These are phyloP conservation scores for Podila verticillata DNA, from an alignment of 192 early-diverging fungal genomes.

Conservation along the genomic window DNA sequence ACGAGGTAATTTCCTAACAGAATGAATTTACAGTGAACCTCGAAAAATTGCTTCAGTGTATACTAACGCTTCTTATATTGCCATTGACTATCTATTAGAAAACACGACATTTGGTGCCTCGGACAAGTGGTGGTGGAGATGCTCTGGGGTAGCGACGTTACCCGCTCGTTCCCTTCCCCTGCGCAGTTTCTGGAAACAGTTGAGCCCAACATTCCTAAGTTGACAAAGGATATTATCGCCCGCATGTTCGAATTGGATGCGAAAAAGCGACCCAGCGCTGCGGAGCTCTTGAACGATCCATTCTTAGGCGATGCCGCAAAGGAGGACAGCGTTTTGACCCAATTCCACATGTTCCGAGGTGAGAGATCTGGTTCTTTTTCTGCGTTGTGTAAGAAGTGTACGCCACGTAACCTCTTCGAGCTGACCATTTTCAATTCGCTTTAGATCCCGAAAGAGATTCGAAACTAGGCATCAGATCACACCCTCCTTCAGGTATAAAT, in stretches of 20 bases:
- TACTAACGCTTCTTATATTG: constrained; percentile 1
- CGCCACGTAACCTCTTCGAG: not conserved
- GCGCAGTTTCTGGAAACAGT: constrained; percentile 60
- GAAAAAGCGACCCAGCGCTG: constrained; percentile 74
- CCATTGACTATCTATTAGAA: constrained; percentile 28
- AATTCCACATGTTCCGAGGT: constrained; percentile 56
- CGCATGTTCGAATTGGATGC: constrained; percentile 75
- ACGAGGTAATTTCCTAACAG: constrained; percentile 31
- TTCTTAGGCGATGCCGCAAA: constrained; percentile 66
- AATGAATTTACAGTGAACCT: not conserved
- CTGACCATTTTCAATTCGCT: not conserved
- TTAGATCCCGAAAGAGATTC: constrained; percentile 33
- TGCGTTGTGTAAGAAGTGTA: constrained; percentile 1
- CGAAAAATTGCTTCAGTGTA: not conserved
- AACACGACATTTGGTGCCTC: constrained; percentile 82
- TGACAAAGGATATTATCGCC: constrained; percentile 60
- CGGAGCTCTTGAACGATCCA: constrained; percentile 77
- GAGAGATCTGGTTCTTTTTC: constrained; percentile 41
- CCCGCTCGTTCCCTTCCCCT: constrained; percentile 61
- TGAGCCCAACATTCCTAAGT: constrained; percentile 57
- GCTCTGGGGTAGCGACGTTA: constrained; percentile 70
- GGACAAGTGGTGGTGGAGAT: constrained; percentile 76
- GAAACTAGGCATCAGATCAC: constrained; percentile 17
- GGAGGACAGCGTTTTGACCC: constrained; percentile 36
- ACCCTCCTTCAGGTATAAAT: constrained; percentile 31